Evolutionary conservation across 2,329 filamentous ascomycete species (phyloP).

Genomic region (Ascochyta lentis): DNA sequence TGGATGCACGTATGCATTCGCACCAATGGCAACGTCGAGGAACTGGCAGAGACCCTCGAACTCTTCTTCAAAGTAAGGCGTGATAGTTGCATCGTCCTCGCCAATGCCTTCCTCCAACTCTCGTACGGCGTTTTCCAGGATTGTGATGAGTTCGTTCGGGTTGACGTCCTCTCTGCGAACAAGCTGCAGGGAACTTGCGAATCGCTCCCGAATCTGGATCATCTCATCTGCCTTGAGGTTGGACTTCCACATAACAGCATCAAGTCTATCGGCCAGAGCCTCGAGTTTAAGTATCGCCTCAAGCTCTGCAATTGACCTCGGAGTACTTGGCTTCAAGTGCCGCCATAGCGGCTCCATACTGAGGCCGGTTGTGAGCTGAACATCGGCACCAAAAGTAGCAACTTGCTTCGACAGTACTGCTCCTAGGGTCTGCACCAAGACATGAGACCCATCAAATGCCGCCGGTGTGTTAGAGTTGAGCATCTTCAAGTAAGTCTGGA

Average conservation of each 20-base stretch:
- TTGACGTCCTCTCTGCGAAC: slow-evolving; percentile 39
- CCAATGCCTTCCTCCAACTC: slow-evolving; percentile 40
- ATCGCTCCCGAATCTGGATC: slow-evolving; percentile 44
- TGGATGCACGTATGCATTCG: slow-evolving; percentile 15
- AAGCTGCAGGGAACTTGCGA: slow-evolving; percentile 43
- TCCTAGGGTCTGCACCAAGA: slow-evolving; percentile 37
- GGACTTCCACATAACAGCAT: slow-evolving; percentile 49
- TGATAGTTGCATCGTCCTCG: slow-evolving; percentile 33
- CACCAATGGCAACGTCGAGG: slow-evolving; percentile 35
- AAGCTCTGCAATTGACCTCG: slow-evolving; percentile 49
- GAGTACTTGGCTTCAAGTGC: slow-evolving; percentile 67
- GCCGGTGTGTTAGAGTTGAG: slow-evolving; percentile 25
- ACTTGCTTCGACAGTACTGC: slow-evolving; percentile 35
- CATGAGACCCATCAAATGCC: slow-evolving; percentile 3
- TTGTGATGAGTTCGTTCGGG: slow-evolving; percentile 36
- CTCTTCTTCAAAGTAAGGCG: slow-evolving; percentile 46
- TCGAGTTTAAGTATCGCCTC: slow-evolving; percentile 52
- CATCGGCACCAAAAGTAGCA: slow-evolving; percentile 68
- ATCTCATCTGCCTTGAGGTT: slow-evolving; percentile 42
- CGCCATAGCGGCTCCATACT: slow-evolving; percentile 84
- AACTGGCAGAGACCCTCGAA: slow-evolving; percentile 50
- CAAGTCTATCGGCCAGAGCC: slow-evolving; percentile 55
- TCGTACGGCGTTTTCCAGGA: slow-evolving; percentile 35
- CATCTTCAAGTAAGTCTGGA: slow-evolving; percentile 61
- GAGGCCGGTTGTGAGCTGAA: slow-evolving; percentile 75